Conservation (phyloP, 352 stramenopile species). For the Elongisporangium anandrum region DNA sequence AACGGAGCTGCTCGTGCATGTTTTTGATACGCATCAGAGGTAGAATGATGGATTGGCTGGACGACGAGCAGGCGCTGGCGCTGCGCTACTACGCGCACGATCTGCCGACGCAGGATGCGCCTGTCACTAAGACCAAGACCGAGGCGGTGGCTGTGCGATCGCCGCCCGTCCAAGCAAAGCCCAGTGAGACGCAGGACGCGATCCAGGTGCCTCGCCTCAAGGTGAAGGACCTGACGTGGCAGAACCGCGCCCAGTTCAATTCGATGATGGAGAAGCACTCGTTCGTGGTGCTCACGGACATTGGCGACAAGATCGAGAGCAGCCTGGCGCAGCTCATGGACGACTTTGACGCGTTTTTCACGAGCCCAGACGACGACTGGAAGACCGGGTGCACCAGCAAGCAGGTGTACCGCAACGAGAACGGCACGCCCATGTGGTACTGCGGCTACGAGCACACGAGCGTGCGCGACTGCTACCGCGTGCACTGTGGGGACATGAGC, state of each 20-base stretch:
- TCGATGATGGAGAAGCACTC: constrained; percentile 54
- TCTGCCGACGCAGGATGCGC: background rate
- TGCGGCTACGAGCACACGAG: constrained; percentile 51
- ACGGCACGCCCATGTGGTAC: constrained; percentile 61
- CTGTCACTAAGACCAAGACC: background rate
- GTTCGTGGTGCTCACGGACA: constrained; percentile 56
- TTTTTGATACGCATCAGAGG: background rate
- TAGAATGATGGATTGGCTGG: background rate
- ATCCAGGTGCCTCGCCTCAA: constrained; percentile 28
- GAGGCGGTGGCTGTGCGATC: constrained; percentile 2
- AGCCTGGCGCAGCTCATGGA: constrained; percentile 29
- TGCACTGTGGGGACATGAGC: constrained; percentile 46
- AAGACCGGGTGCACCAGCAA: constrained; percentile 48
- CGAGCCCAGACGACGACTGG: constrained; percentile 23
- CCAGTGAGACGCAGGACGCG: background rate
- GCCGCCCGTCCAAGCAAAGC: too few species aligned
- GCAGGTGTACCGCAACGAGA: constrained; percentile 53
- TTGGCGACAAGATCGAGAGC: constrained; percentile 33
- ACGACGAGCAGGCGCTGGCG: background rate
- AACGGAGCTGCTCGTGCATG: background rate
- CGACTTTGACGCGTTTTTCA: constrained; percentile 45
- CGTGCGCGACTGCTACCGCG: constrained; percentile 56
- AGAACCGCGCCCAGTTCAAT: constrained; percentile 41
- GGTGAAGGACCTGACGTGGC: constrained; percentile 38
- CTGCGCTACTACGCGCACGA: background rate